Percentiles rank a stretch among this genome's conserved stretches.
phyloP scores from a whole-genome alignment of 306 rosid genomes.

The Vigna trinervia region DNA sequence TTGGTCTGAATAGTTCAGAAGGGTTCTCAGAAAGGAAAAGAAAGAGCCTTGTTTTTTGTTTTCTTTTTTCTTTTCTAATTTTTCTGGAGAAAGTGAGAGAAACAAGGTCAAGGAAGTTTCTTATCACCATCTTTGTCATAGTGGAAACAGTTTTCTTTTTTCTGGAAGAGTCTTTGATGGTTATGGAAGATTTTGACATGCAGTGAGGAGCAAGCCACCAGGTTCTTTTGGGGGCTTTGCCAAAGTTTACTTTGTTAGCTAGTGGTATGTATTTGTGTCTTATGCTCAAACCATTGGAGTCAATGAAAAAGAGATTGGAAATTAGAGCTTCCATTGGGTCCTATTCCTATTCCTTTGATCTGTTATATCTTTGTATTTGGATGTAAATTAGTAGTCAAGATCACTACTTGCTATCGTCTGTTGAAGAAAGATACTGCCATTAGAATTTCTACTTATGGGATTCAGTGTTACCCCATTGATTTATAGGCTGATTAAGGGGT shows the following conservation, averaged over 20 bases:
- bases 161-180: not conserved
- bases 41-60: not conserved
- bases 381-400: slow-evolving; percentile 34
- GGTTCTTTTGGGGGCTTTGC: slow-evolving; percentile 32
- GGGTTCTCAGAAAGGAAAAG: slow-evolving; percentile 34
- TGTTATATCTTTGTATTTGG: slow-evolving; percentile 21
- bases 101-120: slow-evolving; percentile 12
- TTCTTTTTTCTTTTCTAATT: not conserved
- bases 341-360: not conserved
- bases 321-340: slow-evolving; percentile 32
- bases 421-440: slow-evolving; percentile 18
- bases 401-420: slow-evolving; percentile 35
- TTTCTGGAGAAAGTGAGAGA: slow-evolving; percentile 8
- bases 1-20: slow-evolving; percentile 33
- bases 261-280: slow-evolving; percentile 8
- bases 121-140: slow-evolving; percentile 9
- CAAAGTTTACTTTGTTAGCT: slow-evolving; percentile 20
- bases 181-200: slow-evolving; percentile 33
- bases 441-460: slow-evolving; percentile 41
- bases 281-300: slow-evolving; percentile 19
- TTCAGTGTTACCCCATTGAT: slow-evolving; percentile 18
- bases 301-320: slow-evolving; percentile 27
- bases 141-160: slow-evolving; percentile 11
- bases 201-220: not conserved
- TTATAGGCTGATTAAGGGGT: slow-evolving; percentile 36